phyloP scores from a whole-genome alignment of 2,329 filamentous ascomycete species.

The Verticillium dahliae region DNA sequence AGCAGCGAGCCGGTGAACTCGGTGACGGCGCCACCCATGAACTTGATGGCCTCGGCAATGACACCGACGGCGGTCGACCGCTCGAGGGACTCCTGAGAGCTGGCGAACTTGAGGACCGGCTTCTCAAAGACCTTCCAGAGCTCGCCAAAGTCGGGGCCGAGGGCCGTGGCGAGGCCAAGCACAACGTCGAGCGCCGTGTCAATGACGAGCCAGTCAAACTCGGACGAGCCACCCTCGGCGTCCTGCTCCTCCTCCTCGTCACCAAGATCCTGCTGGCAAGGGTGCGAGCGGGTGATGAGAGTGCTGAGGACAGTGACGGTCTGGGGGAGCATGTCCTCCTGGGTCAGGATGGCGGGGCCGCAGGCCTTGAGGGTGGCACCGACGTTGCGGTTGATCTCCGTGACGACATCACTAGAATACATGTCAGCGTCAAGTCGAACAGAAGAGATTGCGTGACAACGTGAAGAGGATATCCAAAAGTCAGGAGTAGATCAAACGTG shows the following conservation, averaged over 20 bases:
- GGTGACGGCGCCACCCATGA: slow-evolving; percentile 76
- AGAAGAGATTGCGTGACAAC: slow-evolving; percentile 4
- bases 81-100: slow-evolving; percentile 79
- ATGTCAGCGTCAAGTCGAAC: slow-evolving; percentile 32
- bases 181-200: slow-evolving; percentile 92
- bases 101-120: slow-evolving; percentile 80
- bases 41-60: slow-evolving; percentile 82
- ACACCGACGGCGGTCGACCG: slow-evolving; percentile 86
- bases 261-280: slow-evolving; percentile 85
- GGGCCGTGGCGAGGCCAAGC: slow-evolving; percentile 73
- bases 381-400: slow-evolving; percentile 91
- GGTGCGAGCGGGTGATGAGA: slow-evolving; percentile 84
- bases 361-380: slow-evolving; percentile 86
- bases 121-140: slow-evolving; percentile 96
- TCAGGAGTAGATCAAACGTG: slow-evolving; percentile 42
- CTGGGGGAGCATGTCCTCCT: slow-evolving; percentile 67
- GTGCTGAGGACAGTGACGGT: slow-evolving; percentile 68
- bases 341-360: slow-evolving; percentile 76
- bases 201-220: slow-evolving; percentile 96
- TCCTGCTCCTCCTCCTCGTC: slow-evolving; percentile 71
- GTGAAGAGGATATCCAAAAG: slow-evolving; percentile 15
- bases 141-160: slow-evolving; percentile 75
- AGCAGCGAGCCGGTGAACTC: slow-evolving; percentile 72
- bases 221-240: slow-evolving; percentile 72
- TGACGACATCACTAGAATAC: slow-evolving; percentile 66